Base-by-base conservation (phyloP, 495 filamentous ascomycete genomes). In the Achaetomiella virescens region DNA sequence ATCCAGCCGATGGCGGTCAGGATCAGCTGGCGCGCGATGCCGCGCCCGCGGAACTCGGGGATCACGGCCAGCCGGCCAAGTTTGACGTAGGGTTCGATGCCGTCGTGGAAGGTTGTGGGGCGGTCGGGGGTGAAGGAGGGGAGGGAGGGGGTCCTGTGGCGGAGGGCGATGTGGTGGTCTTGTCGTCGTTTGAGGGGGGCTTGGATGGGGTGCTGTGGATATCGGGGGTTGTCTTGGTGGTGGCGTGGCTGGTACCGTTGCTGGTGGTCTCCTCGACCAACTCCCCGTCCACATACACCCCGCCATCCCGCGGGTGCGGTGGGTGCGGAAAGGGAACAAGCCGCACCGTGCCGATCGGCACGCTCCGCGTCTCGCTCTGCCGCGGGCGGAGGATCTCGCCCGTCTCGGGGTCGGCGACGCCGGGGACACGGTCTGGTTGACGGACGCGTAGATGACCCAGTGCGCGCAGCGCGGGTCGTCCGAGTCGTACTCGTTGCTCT, bases 401-500 rank as follows among this genome's bases (percentile, higher is more conserved):
- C 14, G 66, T 66, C 21, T 24, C 15, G 5, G 66, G 60, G 58
- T 73, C 66, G 41, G 61, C 61, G 48, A 61, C 20, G 75, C 67
- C 37, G 70, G 64, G 27, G 55, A 47, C 29, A 65, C 62, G 18
- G 68, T 70, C 37, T 57, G 12, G 66, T 73, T 70, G 41, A 80
- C 73, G 20, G 72, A 76, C 37, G 80, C 81, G 70, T 90, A 95
- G 25, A 84, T 71, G 27, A 96, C 75, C 86, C 88, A 96, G 67
- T 96, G 91, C 74, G 82, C 90, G 47, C 37, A 83, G 8, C 88
- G 79, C 2, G 72, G 18, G 67, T 97, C 92, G 67, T 96, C 89
- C 2, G 70, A 69, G 72, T 97, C 92, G 62, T 87, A 75, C 63
- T 97, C 92, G 61, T 79, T 78, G 2, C 81, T 79, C 0, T 81